Conservation (phyloP, 768 basidiomycete species). For the Suillus weaverae region DNA sequence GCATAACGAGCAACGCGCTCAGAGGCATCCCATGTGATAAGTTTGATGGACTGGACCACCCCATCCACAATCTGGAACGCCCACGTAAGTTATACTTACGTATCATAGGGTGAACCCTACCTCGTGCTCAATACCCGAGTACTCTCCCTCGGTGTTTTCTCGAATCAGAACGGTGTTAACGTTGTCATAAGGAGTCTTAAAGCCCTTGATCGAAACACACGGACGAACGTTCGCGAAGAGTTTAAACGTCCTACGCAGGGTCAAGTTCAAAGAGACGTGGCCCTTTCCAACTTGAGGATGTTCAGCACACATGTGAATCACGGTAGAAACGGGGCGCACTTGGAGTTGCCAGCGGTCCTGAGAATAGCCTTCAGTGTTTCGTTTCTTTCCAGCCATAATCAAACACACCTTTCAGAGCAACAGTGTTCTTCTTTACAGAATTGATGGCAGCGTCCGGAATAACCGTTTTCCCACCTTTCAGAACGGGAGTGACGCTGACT, state of each 20-base stretch:
- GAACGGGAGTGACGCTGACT: constrained; percentile 91
- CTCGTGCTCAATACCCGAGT: constrained; percentile 99
- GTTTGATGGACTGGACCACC: constrained; percentile 98
- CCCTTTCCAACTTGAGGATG: constrained; percentile 87
- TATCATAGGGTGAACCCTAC: constrained; percentile 39
- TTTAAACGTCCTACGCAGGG: constrained; percentile 94
- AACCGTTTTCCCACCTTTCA: constrained; percentile 94
- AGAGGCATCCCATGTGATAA: constrained; percentile 98
- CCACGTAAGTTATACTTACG: constrained; percentile 15
- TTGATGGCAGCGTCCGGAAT: constrained; percentile 91
- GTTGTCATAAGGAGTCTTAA: constrained; percentile 97
- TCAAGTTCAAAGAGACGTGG: constrained; percentile 97
- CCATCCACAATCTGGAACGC: constrained; percentile 82
- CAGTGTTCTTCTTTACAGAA: constrained; percentile 95
- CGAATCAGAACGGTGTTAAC: constrained; percentile 98
- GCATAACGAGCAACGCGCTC: constrained; percentile 98
- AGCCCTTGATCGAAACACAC: constrained; percentile 92
- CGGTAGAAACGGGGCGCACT: constrained; percentile 55
- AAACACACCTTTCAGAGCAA: constrained; percentile 87
- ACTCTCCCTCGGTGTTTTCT: constrained; percentile 99
- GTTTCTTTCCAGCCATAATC: constrained; percentile 1
- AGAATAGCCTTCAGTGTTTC: constrained; percentile 7
- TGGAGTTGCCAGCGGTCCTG: constrained; percentile 94
- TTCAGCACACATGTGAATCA: constrained; percentile 16
- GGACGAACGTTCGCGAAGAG: constrained; percentile 99